These are phyloP conservation scores for Plantago major DNA, from an alignment of 257 asterid species.

Conservation along the genomic window DNA sequence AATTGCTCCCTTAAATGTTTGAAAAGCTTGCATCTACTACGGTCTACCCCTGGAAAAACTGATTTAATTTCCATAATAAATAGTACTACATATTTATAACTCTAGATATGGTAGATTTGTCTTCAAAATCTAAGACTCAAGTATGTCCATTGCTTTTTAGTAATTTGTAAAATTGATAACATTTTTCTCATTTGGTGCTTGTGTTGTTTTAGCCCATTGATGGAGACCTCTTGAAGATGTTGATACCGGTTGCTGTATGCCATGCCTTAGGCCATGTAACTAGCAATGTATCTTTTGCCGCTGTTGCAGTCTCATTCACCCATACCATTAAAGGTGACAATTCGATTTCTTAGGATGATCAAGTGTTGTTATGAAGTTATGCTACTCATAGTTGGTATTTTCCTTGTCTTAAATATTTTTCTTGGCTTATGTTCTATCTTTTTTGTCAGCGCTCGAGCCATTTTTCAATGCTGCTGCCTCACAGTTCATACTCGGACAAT, in stretches of 20 bases:
- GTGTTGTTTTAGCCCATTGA: constrained; percentile 59
- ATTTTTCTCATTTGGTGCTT: constrained; percentile 11
- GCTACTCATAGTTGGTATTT: background rate
- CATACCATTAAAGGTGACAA: constrained; percentile 82
- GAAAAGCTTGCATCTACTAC: too few relatives aligned
- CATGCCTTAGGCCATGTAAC: constrained; percentile 85
- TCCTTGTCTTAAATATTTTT: background rate
- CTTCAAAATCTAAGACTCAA: too few relatives aligned
- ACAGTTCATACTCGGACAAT: constrained; percentile 93
- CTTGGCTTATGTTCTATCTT: constrained; percentile 2
- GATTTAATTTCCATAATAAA: too few relatives aligned
- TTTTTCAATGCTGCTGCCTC: constrained; percentile 99
- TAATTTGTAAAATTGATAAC: background rate
- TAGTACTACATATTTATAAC: too few relatives aligned
- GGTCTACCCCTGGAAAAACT: too few relatives aligned
- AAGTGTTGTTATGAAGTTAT: too few relatives aligned
- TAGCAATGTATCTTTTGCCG: constrained; percentile 83
- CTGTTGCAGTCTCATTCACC: constrained; percentile 91
- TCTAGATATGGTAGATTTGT: too few relatives aligned
- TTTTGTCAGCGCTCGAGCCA: constrained; percentile 88
- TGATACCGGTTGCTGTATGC: constrained; percentile 78
- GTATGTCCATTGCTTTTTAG: too few relatives aligned
- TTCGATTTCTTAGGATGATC: background rate
- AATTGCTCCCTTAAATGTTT: too few relatives aligned
- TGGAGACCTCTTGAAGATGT: constrained; percentile 65